These are phyloP conservation scores for Solanum pinnatisectum DNA, from an alignment of 257 asterid species.

Conservation along the genomic window DNA sequence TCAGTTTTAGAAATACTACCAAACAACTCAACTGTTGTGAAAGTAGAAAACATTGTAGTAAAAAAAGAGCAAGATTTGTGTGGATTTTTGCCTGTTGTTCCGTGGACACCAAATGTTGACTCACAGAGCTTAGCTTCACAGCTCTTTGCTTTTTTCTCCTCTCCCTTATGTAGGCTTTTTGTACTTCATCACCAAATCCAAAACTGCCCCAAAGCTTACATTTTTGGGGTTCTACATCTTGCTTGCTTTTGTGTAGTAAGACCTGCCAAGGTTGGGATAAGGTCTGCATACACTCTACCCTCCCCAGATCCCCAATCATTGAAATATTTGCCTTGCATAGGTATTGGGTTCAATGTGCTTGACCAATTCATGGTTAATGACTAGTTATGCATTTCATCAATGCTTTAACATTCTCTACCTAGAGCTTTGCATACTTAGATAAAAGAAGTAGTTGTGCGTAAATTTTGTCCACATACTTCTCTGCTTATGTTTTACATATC, in stretches of 20 bases:
- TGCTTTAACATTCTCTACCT: not conserved
- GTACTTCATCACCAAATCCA: constrained; percentile 77
- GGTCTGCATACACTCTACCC: not conserved
- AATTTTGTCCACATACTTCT: not conserved
- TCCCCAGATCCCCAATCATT: not conserved
- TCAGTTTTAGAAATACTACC: constrained; percentile 4
- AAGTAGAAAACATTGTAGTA: constrained; percentile 1
- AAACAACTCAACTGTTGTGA: constrained; percentile 14
- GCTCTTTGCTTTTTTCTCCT: constrained; percentile 62
- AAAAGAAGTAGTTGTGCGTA: not conserved
- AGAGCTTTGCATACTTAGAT: not conserved
- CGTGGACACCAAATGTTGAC: constrained; percentile 79
- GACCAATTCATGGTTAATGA: not conserved
- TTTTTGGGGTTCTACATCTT: constrained; percentile 87
- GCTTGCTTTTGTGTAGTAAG: constrained; percentile 79
- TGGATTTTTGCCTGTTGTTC: constrained; percentile 65
- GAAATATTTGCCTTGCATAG: not conserved
- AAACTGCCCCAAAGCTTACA: constrained; percentile 74
- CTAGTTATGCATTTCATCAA: not conserved
- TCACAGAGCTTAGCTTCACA: constrained; percentile 75
- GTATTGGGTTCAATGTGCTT: not conserved
- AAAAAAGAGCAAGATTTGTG: constrained; percentile 14
- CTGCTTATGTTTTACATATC: not conserved
- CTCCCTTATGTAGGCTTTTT: constrained; percentile 75
- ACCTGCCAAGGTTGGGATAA: not conserved